Percentiles rank a stretch among this genome's conserved stretches.
Conservation (phyloP, 2,329 filamentous ascomycete species). For the Paraconiothyrium sp. region DNA sequence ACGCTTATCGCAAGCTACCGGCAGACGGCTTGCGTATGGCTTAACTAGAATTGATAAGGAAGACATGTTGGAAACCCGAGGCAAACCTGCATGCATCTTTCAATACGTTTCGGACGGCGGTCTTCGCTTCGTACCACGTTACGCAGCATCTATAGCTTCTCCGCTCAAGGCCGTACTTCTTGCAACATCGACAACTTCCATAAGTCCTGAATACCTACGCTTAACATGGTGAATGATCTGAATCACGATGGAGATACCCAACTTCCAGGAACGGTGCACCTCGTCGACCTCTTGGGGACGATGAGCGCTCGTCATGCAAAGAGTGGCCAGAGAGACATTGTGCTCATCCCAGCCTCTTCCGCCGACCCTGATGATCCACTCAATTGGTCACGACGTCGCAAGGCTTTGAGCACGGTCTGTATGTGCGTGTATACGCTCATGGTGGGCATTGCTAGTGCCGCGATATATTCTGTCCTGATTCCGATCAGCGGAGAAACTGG, state of each 20-base stretch:
- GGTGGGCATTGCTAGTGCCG: slow-evolving; percentile 59
- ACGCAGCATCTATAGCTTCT: neutral
- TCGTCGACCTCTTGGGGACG: slow-evolving; percentile 53
- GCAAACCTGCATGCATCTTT: neutral
- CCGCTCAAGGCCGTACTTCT: neutral
- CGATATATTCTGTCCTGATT: slow-evolving; percentile 61
- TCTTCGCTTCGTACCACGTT: neutral
- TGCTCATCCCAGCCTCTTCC: slow-evolving; percentile 52
- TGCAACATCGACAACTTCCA: too few relatives aligned
- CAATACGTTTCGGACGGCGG: neutral
- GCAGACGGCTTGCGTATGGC: neutral
- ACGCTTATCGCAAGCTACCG: neutral
- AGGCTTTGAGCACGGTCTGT: slow-evolving; percentile 41
- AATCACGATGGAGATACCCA: slow-evolving; percentile 11
- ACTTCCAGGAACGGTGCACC: slow-evolving; percentile 54
- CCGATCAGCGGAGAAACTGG: slow-evolving; percentile 59
- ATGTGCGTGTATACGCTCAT: slow-evolving; percentile 60
- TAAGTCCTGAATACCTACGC: neutral
- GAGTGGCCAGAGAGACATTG: slow-evolving; percentile 49
- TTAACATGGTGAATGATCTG: slow-evolving; percentile 2
- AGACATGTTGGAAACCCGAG: neutral
- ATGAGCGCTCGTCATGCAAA: slow-evolving; percentile 49
- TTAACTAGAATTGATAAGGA: neutral
- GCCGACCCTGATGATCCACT: slow-evolving; percentile 47
- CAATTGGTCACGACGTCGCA: slow-evolving; percentile 43